Base-by-base conservation (phyloP, 371 early-diverging fungal species). In the Apophysomyces sp. region DNA sequence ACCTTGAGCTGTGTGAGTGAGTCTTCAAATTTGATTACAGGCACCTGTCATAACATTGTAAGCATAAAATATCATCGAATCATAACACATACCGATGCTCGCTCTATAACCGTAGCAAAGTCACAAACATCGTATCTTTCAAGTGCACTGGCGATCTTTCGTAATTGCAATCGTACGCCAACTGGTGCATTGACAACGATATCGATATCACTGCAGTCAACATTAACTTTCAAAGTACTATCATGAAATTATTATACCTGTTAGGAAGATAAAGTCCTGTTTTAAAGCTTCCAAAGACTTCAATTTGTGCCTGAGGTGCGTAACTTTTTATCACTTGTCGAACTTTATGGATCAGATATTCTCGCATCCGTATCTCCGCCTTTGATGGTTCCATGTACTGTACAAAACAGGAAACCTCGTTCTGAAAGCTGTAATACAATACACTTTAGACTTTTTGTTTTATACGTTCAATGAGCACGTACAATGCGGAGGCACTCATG, bases 21-120 rank as follows among this genome's bases (percentile, higher is more conserved):
- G 63, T 96, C 96, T 24, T 71, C 75, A 57, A 89, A 87, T 74
- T 98, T 99, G 59, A 99, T 86, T 52, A 99, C 93, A 4, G 99
- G 99, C 3, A 98, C 95, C 72, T 91, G 75, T 2, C 6, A 4
- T 2, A 32, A 28, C 29, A 49, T 51, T n/a, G 18, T 41, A 24
- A 41, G 44, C 15, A 28, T 21, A 24, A 30, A n/a, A 26, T 58
- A 28, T 36, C 29, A 55, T 57, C 27, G 11, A 3, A 7, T n/a
- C 15, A 27, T 21, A 32, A 21, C 1, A 13, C 63, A 62, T 71
- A 85, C 86, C 55, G 62, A 66, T 28, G 87, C 89, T 28, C 74
- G 67, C 12, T 58, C 52, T 34, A 91, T 86, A 8, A 86, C 66
- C 44, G 82, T 73, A 15, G 82, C 65, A 28, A 54, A 53, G 3